A percentile compares a stretch with the other conserved stretches of the same genome.
phyloP scores from a whole-genome alignment of 345 rosid species.

The Brassica carinata region DNA sequence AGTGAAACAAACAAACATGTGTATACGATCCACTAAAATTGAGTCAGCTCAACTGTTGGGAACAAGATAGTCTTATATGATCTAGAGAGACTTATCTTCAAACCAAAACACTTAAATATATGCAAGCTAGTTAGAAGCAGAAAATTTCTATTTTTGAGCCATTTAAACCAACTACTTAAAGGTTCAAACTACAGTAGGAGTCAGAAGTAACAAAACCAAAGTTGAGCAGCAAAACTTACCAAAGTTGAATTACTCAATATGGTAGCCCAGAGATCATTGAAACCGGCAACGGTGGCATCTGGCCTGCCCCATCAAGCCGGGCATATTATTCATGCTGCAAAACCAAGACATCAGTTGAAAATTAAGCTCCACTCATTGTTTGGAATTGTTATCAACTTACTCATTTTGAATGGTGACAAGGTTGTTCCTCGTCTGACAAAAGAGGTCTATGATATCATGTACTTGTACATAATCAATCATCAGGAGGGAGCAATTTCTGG shows the following conservation, averaged over 20 bases:
- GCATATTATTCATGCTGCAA: conserved; percentile 76
- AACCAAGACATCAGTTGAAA: conserved; percentile 13
- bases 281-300: conserved; percentile 82
- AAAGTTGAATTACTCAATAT: conserved; percentile 53
- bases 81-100: not conserved
- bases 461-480: conserved; percentile 48
- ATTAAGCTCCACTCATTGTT: conserved; percentile 11
- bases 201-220: not conserved
- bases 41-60: too few relatives aligned
- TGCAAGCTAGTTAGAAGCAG: not conserved
- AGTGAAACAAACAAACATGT: not conserved
- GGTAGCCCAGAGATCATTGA: conserved; percentile 64
- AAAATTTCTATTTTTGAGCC: not conserved
- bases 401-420: conserved; percentile 66
- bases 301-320: conserved; percentile 77
- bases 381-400: conserved; percentile 49
- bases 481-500: not conserved
- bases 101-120: not conserved
- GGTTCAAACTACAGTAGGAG: not conserved
- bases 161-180: not conserved
- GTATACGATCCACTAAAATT: too few relatives aligned
- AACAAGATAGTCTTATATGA: too few relatives aligned
- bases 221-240: conserved; percentile 45
- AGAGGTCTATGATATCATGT: conserved; percentile 76
- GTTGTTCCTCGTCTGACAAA: conserved; percentile 66